Percentiles rank a stretch among this genome's conserved stretches.
Conservation (phyloP, 2,329 filamentous ascomycete genomes). For the Claviceps sp. region DNA sequence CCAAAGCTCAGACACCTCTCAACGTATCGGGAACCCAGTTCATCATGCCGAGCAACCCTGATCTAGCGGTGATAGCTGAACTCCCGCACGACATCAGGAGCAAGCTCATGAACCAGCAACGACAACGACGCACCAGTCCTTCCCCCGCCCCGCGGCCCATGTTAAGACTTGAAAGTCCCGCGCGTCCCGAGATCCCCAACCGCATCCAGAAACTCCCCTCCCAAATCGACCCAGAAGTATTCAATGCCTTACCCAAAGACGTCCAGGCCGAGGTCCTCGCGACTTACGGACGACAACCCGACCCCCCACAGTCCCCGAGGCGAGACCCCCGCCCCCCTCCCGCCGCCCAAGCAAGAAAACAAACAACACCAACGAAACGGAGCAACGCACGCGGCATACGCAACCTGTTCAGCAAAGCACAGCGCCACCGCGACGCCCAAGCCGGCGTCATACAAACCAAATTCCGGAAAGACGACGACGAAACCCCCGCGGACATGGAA, state of each 20-base stretch:
- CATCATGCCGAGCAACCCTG: slow-evolving; percentile 70
- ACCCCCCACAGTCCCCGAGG: slow-evolving; percentile 37
- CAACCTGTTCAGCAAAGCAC: slow-evolving; percentile 28
- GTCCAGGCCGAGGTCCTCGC: slow-evolving; percentile 72
- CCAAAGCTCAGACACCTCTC: slow-evolving; percentile 50
- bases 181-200: slow-evolving; percentile 7
- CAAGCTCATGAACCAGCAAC: slow-evolving; percentile 54
- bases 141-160: slow-evolving; percentile 5
- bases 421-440: slow-evolving; percentile 38
- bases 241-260: slow-evolving; percentile 71
- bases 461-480: slow-evolving; percentile 33
- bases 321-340: slow-evolving; percentile 33
- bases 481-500: slow-evolving; percentile 21
- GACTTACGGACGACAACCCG: slow-evolving; percentile 41
- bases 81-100: slow-evolving; percentile 72
- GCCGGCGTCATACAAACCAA: slow-evolving; percentile 60
- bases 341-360: slow-evolving; percentile 31
- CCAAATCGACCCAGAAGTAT: slow-evolving; percentile 73
- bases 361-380: slow-evolving; percentile 54
- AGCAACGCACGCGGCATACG: slow-evolving; percentile 29
- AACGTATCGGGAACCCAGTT: slow-evolving; percentile 86
- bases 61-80: slow-evolving; percentile 69
- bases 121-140: slow-evolving; percentile 15
- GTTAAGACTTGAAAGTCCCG: slow-evolving; percentile 26
- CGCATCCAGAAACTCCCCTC: slow-evolving; percentile 43